These are phyloP conservation scores for Aureobasidium sp. DNA, from an alignment of 2,329 filamentous ascomycete species.

Conservation along the genomic window DNA sequence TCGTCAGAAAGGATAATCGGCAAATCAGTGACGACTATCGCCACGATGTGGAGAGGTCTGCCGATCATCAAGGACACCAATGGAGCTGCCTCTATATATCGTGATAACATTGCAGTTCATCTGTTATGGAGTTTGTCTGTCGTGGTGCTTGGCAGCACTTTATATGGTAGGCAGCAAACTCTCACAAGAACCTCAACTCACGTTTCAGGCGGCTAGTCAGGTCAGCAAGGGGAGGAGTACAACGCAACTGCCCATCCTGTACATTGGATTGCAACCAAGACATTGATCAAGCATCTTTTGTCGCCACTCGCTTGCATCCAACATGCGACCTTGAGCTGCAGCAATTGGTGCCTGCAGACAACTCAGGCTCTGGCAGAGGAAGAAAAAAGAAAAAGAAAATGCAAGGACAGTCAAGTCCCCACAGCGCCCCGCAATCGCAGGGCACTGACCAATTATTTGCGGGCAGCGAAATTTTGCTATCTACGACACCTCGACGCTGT, in stretches of 20 bases:
- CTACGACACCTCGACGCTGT: background rate
- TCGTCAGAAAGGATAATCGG: background rate
- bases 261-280: background rate
- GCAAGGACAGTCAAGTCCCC: background rate
- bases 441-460: background rate
- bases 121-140: background rate
- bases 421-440: conserved; percentile 3
- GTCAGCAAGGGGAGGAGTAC: too few relatives aligned
- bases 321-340: background rate
- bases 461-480: background rate
- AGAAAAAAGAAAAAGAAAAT: background rate
- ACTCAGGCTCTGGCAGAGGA: background rate
- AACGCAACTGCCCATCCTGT: background rate
- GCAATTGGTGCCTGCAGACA: background rate
- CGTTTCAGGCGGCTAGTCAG: background rate
- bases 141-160: background rate
- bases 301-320: background rate
- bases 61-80: background rate
- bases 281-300: background rate
- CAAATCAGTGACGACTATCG: background rate
- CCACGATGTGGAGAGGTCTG: background rate
- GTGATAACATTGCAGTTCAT: background rate
- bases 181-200: background rate
- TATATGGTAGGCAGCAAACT: too few relatives aligned
- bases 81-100: background rate